Conservation (phyloP, 1,284 basidiomycete genomes). For the Cryptococcus hybrid region DNA sequence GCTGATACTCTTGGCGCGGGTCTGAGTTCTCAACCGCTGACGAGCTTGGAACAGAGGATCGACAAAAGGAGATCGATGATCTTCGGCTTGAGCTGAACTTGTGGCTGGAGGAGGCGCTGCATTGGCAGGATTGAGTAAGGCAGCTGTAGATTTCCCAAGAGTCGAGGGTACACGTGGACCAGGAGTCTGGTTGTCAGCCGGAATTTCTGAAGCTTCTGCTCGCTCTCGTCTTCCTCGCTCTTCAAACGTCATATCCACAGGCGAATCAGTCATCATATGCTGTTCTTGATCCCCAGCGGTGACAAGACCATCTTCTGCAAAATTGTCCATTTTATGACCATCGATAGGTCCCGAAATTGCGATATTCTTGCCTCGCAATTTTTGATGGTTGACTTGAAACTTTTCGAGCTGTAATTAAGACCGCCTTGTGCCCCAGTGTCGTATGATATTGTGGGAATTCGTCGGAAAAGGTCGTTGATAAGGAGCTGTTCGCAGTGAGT, state of each 20-base stretch:
- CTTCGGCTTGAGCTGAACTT: too few relatives aligned
- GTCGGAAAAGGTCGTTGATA: conserved; percentile 15
- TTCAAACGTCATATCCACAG: conserved; percentile 6
- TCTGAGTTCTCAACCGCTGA: conserved; percentile 11
- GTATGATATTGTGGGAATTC: conserved; percentile 15
- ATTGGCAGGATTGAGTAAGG: neutral
- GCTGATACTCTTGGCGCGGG: conserved; percentile 4
- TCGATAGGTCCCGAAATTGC: conserved; percentile 12
- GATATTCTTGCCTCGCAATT: neutral
- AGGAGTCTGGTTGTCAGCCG: neutral
- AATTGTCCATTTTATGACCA: conserved; percentile 9
- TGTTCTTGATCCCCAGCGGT: neutral
- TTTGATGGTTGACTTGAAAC: neutral
- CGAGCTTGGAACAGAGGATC: neutral
- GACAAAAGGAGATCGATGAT: neutral
- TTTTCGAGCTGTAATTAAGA: neutral
- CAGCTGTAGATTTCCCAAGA: conserved; percentile 5
- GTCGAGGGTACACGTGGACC: conserved; percentile 6
- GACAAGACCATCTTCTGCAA: conserved; percentile 7
- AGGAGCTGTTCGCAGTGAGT: conserved; percentile 30
- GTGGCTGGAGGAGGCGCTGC: neutral
- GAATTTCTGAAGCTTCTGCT: neutral
- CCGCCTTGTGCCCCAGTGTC: neutral
- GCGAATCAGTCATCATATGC: conserved; percentile 9
- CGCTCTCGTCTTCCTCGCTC: neutral